phyloP scores from a whole-genome alignment of 2,329 filamentous ascomycete species.

The Hymenoscyphus linearis region DNA sequence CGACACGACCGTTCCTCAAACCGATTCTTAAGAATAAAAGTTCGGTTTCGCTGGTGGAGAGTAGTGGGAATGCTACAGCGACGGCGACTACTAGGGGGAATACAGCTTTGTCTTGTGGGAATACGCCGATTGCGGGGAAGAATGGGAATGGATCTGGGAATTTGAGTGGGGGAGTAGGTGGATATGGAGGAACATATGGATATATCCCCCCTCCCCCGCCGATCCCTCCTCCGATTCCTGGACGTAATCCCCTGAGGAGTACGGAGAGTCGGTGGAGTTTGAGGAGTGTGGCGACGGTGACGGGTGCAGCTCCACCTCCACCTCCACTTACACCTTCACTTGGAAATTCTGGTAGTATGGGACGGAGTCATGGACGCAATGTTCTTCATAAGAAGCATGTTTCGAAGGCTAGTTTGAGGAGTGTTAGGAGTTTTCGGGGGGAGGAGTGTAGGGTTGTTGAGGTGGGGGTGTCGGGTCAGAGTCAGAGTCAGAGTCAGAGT shows the following conservation, averaged over 20 bases:
- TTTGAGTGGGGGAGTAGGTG: no score
- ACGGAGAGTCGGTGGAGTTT: conserved; percentile 22
- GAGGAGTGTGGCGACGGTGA: conserved; percentile 15
- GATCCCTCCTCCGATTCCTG: conserved; percentile 20
- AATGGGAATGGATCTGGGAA: no score
- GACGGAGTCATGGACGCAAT: conserved; percentile 16
- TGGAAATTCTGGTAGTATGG: conserved; percentile 13
- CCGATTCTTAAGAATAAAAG: conserved; percentile 29
- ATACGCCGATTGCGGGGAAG: not conserved
- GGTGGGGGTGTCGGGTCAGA: no score
- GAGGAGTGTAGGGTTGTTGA: conserved; percentile 21
- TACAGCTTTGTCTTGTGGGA: not conserved
- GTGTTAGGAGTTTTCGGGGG: conserved; percentile 19
- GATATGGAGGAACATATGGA: no score
- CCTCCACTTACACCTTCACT: no score
- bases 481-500: no score
- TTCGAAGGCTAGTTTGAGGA: conserved; percentile 23
- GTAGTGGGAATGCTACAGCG: not conserved
- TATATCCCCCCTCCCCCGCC: conserved; percentile 21
- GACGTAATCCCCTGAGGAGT: conserved; percentile 17
- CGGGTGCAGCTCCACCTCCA: no score
- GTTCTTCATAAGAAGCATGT: conserved; percentile 23
- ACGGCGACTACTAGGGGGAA: not conserved
- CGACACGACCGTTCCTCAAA: conserved; percentile 14
- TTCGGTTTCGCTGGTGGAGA: conserved; percentile 20